phyloP scores from a whole-genome alignment of 2,329 filamentous ascomycete species.

The Alternaria alternata region DNA sequence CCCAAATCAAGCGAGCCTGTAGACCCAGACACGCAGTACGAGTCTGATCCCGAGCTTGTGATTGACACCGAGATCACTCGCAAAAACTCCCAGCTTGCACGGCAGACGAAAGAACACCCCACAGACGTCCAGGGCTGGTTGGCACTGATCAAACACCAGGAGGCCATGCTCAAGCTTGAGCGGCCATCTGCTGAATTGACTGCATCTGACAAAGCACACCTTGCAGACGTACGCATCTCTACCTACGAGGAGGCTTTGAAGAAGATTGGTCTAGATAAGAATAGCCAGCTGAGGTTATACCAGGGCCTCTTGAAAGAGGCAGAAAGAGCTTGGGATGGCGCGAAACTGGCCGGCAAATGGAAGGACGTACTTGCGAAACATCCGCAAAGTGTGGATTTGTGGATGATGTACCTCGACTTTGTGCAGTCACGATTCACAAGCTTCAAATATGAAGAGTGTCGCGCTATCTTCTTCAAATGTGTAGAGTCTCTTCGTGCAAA shows the following conservation, averaged over 20 bases:
- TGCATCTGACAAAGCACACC: constrained; percentile 69
- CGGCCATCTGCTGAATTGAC: constrained; percentile 58
- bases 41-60: constrained; percentile 30
- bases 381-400: constrained; percentile 69
- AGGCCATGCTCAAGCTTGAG: constrained; percentile 66
- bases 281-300: constrained; percentile 67
- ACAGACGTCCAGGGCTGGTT: constrained; percentile 77
- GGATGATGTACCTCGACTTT: constrained; percentile 77
- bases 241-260: constrained; percentile 80
- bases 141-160: constrained; percentile 79
- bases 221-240: constrained; percentile 80
- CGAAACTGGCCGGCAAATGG: constrained; percentile 71
- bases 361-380: constrained; percentile 65
- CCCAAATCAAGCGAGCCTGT: constrained; percentile 16
- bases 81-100: constrained; percentile 69
- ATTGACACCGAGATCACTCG: constrained; percentile 51
- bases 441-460: constrained; percentile 74
- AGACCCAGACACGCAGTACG: constrained; percentile 51
- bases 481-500: constrained; percentile 52
- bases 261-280: constrained; percentile 57
- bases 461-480: constrained; percentile 66
- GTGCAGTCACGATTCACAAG: constrained; percentile 70
- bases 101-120: constrained; percentile 70
- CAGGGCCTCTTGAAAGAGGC: constrained; percentile 78
- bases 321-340: constrained; percentile 73